Base-by-base conservation (phyloP, 2,329 filamentous ascomycete species). In the Aschersonia sp. region DNA sequence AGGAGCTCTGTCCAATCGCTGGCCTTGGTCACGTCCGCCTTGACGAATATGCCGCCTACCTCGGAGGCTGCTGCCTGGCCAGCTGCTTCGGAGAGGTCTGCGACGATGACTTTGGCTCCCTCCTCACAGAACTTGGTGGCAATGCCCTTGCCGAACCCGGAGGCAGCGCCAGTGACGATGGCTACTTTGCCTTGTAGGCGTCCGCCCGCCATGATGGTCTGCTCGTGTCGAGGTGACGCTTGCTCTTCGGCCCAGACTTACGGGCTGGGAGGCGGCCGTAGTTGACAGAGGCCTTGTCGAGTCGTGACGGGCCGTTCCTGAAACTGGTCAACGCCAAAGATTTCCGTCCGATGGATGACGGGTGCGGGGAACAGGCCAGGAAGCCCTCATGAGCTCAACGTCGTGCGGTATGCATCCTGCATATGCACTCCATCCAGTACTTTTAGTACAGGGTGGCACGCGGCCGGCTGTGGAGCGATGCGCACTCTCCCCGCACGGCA, bases 111-210 rank as follows among this genome's bases (percentile, higher is more conserved):
- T 52, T 71, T 71, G 45, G 71, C 72, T 40, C 79, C 79, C 61
- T 83, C 78, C 30, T 69, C 58, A 5, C 71, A 67, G 58, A 81
- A 82, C 47, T 75, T 74, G 47, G 70, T 64, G 0, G 73, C 73
- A 46, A 83, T 82, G 35, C 72, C 78, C 48, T 72, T 75, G 47
- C 79, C 79, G 53, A 84, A 84, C 2, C 80, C 80, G 9, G 74
- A 76, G 2, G 75, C 78, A 6, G 68, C 79, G 44, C 79, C 76
- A 50, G 64, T 70, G 50, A 70, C 59, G 50, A 71, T 65, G 55
- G 65, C 67, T 4, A 66, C 62, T 48, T 70, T 70, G 45, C 62
- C 63, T 46, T 65, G 51, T 6, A 71, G 61, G 48, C 68, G 63
- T 58, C 55, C 53, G 6, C 47, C 40, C 40, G 60, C 37, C 54